Percentiles rank a stretch among this genome's conserved stretches.
Evolutionary conservation across 2,329 filamentous ascomycete genomes (phyloP).

Genomic region (Penicillium sp.): DNA sequence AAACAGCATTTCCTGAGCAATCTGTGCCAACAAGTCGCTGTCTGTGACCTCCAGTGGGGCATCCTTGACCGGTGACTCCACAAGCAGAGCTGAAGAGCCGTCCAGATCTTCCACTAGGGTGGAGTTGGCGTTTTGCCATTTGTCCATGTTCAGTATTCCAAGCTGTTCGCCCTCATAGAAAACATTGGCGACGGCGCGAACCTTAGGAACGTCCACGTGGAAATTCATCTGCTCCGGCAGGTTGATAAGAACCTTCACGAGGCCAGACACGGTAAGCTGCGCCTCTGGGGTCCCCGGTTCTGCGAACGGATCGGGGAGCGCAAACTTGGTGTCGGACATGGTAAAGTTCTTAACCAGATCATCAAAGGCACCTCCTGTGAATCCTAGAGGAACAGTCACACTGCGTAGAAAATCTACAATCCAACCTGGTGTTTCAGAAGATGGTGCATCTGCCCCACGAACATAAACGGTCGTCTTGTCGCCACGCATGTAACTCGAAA

Average conservation of each 20-base stretch:
- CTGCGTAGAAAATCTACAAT: constrained; percentile 75
- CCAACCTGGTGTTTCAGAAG: constrained; percentile 73
- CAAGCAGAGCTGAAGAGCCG: constrained; percentile 63
- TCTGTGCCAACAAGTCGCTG: constrained; percentile 71
- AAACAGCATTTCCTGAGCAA: constrained; percentile 79
- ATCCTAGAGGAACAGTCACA: constrained; percentile 78
- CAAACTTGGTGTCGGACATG: constrained; percentile 80
- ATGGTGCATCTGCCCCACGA: constrained; percentile 68
- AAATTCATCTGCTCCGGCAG: constrained; percentile 87
- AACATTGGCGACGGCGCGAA: constrained; percentile 76
- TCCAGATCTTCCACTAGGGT: constrained; percentile 62
- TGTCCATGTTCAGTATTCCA: constrained; percentile 71
- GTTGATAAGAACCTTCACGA: constrained; percentile 73
- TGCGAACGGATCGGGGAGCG: constrained; percentile 75
- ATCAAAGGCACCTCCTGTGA: constrained; percentile 78
- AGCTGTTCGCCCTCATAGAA: constrained; percentile 75
- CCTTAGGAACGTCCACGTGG: constrained; percentile 70
- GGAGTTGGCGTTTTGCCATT: constrained; percentile 85
- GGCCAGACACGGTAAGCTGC: constrained; percentile 77
- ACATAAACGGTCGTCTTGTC: constrained; percentile 77
- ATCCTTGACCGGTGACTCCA: constrained; percentile 73
- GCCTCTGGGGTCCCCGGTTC: constrained; percentile 70
- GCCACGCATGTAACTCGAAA: constrained; percentile 79
- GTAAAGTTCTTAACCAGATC: constrained; percentile 85
- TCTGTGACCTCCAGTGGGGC: constrained; percentile 82